Base-by-base conservation (phyloP, 2,329 filamentous ascomycete genomes). In the Alternaria arborescens region DNA sequence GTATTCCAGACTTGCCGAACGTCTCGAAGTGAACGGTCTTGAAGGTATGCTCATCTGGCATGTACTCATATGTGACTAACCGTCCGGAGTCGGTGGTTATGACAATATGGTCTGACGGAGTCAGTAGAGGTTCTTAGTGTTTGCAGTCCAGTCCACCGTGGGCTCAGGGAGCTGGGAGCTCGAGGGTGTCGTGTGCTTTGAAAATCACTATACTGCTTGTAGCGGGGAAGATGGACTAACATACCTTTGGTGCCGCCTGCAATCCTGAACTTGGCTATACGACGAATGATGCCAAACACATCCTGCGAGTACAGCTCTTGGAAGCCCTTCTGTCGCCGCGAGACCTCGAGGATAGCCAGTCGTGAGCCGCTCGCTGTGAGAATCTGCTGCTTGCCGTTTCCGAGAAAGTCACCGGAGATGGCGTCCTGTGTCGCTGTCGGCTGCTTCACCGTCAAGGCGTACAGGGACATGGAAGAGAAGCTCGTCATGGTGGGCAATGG, bases 401-500 rank as follows among this genome's bases (percentile, higher is more conserved):
- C 94, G 62, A 93, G 90, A 81, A 98, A 98, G 82, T 98, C 94
- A 71, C 95, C 96, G 61, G 97, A 86, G 68, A 97, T 91, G 66
- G 95, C 94, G 81, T 97, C 91, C 52, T 91, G 93, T 74, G 97
- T 89, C 61, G 93, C 91, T 69, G 93, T 94, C 34, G 95, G 92
- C 71, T 92, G 91, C 82, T 97, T 93, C 75, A 99, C 90, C 71
- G 95, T 98, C 83, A 99, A 86, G 75, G 93, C 95, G 84, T 99
- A 99, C 83, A 99, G 89, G 80, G 97, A 97, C 93, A 97, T 97
- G 79, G 94, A 94, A 69, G 94, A 97, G 64, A 94, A 97, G 78
- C 94, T 97, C 84, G 95, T 94, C 95, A 98, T 98, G 78, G 61
- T 84, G 82, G 78, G 77, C 72, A 62, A 61, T 61, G 68, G 73